Conservation (phyloP, 257 asterid species). For the Anisodus tanguticus region DNA sequence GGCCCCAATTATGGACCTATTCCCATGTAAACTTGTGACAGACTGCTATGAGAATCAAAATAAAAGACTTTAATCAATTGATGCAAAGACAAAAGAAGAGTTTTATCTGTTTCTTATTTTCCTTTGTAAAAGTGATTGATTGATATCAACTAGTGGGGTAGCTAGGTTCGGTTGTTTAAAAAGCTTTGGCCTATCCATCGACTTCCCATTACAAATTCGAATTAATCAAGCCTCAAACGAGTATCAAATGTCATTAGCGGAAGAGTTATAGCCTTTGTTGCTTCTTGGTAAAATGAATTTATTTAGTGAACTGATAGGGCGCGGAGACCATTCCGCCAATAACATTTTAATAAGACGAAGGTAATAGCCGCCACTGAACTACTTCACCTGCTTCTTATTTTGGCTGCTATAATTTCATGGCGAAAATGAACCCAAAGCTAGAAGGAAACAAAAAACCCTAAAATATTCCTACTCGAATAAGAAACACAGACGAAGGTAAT, state of each 20-base stretch:
- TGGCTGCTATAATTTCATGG: too few relatives aligned
- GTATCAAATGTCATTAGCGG: neutral
- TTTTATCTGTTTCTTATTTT: neutral
- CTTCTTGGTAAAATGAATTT: neutral
- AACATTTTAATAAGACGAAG: neutral
- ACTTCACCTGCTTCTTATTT: too few relatives aligned
- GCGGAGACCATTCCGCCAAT: neutral
- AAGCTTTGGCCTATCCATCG: neutral
- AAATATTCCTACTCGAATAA: too few relatives aligned
- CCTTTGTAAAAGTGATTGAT: slow-evolving; percentile 16
- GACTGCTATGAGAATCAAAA: neutral
- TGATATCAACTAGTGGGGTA: neutral
- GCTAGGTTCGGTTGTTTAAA: neutral
- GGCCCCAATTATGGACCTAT: neutral
- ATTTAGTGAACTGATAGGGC: neutral
- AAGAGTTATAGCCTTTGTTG: neutral
- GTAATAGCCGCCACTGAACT: too few relatives aligned
- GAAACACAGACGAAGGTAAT: too few relatives aligned
- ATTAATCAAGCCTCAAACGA: neutral
- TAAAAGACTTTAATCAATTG: neutral
- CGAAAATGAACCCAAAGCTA: too few relatives aligned
- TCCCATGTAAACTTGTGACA: neutral
- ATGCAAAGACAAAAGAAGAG: slow-evolving; percentile 4
- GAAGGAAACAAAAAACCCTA: too few relatives aligned
- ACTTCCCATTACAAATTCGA: neutral